Percentiles rank a stretch among this genome's conserved stretches.
phyloP scores from a whole-genome alignment of 2,329 filamentous ascomycete genomes.

The Scedosporium dehoogii region DNA sequence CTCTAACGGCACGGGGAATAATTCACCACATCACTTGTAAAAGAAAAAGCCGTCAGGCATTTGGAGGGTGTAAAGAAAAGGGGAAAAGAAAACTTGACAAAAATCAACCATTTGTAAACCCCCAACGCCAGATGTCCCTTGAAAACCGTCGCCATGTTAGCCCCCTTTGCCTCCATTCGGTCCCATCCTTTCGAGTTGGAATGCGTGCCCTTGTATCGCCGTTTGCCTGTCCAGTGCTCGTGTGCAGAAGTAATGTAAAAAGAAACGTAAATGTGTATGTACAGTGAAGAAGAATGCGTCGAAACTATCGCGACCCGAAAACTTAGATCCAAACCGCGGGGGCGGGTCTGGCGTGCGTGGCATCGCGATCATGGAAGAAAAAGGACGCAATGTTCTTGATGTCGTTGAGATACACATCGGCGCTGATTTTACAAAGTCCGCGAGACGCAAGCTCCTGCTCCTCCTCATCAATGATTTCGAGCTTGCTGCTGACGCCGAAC shows the following conservation, averaged over 20 bases:
- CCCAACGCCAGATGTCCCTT: neutral
- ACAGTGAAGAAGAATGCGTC: constrained; percentile 1
- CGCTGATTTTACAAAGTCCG: constrained; percentile 63
- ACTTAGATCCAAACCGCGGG: constrained; percentile 39
- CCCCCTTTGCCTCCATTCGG: neutral
- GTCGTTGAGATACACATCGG: constrained; percentile 76
- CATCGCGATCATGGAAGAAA: constrained; percentile 38
- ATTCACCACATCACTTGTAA: neutral
- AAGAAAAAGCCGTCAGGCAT: neutral
- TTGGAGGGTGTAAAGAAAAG: too few relatives aligned
- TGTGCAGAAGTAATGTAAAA: neutral
- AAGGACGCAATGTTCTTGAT: constrained; percentile 59
- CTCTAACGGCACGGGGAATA: constrained; percentile 7
- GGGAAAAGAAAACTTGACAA: neutral
- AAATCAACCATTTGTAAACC: neutral
- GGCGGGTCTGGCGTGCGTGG: constrained; percentile 16
- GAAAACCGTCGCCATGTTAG: neutral
- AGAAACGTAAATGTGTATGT: neutral
- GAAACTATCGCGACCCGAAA: neutral
- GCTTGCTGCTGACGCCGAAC: constrained; percentile 53
- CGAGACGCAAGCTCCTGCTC: constrained; percentile 57
- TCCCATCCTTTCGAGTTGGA: neutral
- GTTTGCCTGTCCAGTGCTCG: neutral
- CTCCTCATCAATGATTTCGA: constrained; percentile 62
- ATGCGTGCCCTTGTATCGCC: neutral